phyloP scores from a whole-genome alignment of 495 filamentous ascomycete genomes.

The Pseudoneurospora amorphoporcata region DNA sequence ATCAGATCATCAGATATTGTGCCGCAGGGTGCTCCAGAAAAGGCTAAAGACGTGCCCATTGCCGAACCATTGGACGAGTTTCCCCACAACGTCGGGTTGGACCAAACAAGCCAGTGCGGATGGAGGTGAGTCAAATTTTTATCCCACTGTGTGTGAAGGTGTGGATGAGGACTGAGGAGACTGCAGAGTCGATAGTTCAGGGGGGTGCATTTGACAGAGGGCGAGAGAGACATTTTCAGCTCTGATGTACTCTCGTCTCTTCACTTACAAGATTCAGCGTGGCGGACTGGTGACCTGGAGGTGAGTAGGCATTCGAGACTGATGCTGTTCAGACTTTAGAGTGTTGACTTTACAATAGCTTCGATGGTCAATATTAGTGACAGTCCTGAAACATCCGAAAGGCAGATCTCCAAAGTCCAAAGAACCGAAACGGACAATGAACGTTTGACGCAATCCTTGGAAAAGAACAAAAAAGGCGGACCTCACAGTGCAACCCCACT shows the following conservation, averaged over 20 bases:
- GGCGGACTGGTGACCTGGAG: neutral
- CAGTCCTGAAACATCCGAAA: neutral
- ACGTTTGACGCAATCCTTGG: conserved; percentile 1
- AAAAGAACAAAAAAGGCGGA: neutral
- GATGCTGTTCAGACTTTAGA: neutral
- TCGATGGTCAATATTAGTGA: neutral
- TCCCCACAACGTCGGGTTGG: conserved; percentile 7
- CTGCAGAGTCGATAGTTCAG: neutral
- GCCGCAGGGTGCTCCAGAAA: neutral
- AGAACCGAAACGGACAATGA: neutral
- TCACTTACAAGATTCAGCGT: neutral
- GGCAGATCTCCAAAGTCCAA: no score
- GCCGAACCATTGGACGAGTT: neutral
- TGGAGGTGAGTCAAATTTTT: neutral
- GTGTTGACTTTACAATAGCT: neutral
- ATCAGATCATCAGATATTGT: conserved; percentile 40
- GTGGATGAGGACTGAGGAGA: neutral
- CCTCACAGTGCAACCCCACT: neutral
- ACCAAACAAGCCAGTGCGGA: neutral
- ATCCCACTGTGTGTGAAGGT: neutral
- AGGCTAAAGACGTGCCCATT: conserved; percentile 2
- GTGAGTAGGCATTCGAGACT: neutral
- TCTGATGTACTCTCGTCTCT: neutral
- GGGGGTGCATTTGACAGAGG: neutral
- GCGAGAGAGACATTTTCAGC: neutral